Evolutionary conservation across 768 basidiomycete genomes (phyloP), one percentile per base, ranked within the genome.

Genomic region (Neoboletus subvelutipes): DNA sequence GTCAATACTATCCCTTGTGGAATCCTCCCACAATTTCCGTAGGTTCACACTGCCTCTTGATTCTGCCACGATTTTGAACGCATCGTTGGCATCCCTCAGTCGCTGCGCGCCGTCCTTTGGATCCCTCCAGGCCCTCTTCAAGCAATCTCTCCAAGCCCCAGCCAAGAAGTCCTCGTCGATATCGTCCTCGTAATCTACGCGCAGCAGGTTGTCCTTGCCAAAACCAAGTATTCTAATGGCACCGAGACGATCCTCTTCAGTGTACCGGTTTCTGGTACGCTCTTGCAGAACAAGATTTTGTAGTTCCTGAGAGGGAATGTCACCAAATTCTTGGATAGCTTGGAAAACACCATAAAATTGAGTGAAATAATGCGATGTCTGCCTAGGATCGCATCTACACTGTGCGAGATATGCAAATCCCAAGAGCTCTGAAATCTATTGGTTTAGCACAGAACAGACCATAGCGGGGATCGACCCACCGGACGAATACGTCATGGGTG

Each of bases 331-430:
- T 52, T 81, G 74, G 57, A 90, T 74, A 17, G 75, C 69, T 52
- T 76, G 73, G 15, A 84, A 76, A 52, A 91, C 75, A 41, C 72
- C 71, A 31, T 75, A 77, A 41, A 92, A 73, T 52, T 78, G 76
- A 3, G 82, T 80, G 69, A 90, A 92, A 68, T 91, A 88, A 15
- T 73, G 67, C 5, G 83, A 61, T 0, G 90, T 92, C 37, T 77
- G 73, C 4, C 71, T 74, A 31, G 90, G 89, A 64, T 92, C 85
- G 70, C 92, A 94, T 57, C 90, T 87, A 66, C 84, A 88, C 70
- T 93, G 90, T 0, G 89, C 86, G 54, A 86, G 72, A 64, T 93
- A 94, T 1, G 85, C 90, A 67, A 90, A 92, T n/a, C 76, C 75
- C 52, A 94, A 78, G 13, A 90, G 75, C 24, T 88, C 91, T 93